phyloP scores from a whole-genome alignment of 768 basidiomycete species.

The Lactifluus hygrophoroides region DNA sequence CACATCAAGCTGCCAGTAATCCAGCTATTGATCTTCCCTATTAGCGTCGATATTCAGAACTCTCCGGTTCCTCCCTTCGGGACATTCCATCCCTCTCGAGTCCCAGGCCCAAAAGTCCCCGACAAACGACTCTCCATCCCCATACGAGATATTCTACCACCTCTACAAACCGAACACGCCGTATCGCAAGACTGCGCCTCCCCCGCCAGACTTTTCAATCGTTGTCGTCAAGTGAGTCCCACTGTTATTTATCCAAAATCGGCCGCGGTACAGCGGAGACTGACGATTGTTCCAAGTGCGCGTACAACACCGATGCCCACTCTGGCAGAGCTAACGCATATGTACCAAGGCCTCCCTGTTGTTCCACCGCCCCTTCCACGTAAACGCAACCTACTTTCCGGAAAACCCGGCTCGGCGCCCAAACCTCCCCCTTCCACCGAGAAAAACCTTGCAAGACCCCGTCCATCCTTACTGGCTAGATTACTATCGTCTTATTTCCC shows the following conservation, averaged over 20 bases:
- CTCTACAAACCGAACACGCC: slow-evolving; percentile 86
- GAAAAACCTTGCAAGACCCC: not conserved
- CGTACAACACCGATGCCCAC: slow-evolving; percentile 77
- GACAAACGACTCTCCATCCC: slow-evolving; percentile 30
- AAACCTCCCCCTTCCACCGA: not conserved
- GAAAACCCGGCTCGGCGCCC: not conserved
- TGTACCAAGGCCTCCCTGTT: slow-evolving; percentile 63
- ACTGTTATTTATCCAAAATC: not conserved
- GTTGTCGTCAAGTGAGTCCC: slow-evolving; percentile 73
- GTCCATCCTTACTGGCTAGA: not conserved
- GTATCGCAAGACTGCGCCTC: slow-evolving; percentile 69
- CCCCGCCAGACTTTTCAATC: slow-evolving; percentile 76
- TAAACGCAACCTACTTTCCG: slow-evolving; percentile 22
- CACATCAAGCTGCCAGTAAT: not conserved
- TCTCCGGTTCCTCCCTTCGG: slow-evolving; percentile 64
- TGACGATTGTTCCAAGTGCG: slow-evolving; percentile 42
- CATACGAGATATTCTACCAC: slow-evolving; percentile 82
- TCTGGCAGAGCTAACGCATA: slow-evolving; percentile 60
- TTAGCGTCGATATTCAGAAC: slow-evolving; percentile 60
- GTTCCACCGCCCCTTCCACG: slow-evolving; percentile 55
- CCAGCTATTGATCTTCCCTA: not conserved
- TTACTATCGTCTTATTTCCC: not conserved
- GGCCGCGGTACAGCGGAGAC: not conserved
- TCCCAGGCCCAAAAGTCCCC: slow-evolving; percentile 22
- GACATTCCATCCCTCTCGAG: slow-evolving; percentile 44